Conservation (phyloP, 257 asterid species). For the Orobanche coerulescens region DNA sequence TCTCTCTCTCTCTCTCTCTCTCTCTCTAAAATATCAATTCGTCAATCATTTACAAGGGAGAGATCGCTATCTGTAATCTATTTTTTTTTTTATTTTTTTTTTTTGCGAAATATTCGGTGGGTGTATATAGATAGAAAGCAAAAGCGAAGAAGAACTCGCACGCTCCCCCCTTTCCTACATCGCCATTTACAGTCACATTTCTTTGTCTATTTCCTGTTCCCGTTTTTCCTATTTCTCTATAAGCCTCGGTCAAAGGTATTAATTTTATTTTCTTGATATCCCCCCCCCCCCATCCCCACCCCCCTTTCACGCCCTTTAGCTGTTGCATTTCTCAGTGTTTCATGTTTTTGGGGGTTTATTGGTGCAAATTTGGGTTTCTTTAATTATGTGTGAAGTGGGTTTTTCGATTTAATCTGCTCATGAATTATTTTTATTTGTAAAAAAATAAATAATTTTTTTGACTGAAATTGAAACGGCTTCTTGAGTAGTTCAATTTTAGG, state of each 20-base stretch:
- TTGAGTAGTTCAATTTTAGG: background rate
- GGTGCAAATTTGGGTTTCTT: background rate
- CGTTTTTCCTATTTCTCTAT: background rate
- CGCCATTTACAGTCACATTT: background rate
- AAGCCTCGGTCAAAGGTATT: background rate
- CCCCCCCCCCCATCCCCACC: no score
- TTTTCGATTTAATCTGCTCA: background rate
- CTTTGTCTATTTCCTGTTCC: background rate
- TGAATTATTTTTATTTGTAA: background rate
- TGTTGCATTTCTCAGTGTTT: background rate
- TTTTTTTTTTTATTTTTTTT: background rate
- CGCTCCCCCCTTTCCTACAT: conserved; percentile 1
- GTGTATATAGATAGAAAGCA: background rate
- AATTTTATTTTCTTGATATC: background rate
- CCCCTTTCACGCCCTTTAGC: no score
- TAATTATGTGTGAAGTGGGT: background rate
- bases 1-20: background rate
- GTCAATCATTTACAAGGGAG: conserved; percentile 14
- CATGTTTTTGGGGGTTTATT: background rate
- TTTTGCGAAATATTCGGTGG: background rate
- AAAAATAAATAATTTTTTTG: background rate
- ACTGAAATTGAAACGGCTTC: background rate
- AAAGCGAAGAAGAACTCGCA: background rate
- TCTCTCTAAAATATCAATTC: conserved; percentile 16
- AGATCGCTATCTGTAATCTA: conserved; percentile 3